Conservation (phyloP, 139 green algal genomes). For the Edaphochlamys debaryana region DNA sequence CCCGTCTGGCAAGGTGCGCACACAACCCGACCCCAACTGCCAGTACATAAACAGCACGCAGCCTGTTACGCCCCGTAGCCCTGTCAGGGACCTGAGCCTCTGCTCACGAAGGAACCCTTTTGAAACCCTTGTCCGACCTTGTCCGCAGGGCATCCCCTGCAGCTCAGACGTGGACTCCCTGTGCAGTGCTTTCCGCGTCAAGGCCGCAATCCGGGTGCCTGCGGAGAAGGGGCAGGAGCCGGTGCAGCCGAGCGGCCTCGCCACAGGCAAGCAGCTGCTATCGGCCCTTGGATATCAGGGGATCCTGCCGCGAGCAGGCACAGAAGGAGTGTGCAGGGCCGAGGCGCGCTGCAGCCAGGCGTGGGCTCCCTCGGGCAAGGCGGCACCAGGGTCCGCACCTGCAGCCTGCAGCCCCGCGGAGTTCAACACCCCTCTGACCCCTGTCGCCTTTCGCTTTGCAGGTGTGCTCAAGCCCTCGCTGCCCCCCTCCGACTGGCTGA, state of each 20-base stretch:
- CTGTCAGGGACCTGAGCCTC: neutral
- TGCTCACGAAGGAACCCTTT: neutral
- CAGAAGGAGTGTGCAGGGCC: neutral
- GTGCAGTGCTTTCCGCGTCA: neutral
- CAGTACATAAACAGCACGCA: no score
- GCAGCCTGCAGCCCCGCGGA: no score
- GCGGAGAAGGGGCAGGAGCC: neutral
- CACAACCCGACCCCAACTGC: no score
- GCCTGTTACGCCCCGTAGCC: no score
- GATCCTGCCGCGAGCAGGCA: neutral
- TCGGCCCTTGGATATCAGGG: neutral
- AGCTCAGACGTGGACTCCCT: neutral
- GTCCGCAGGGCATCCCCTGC: neutral
- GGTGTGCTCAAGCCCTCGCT: no score
- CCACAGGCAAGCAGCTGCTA: neutral
- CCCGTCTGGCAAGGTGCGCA: no score
- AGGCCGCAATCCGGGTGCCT: neutral
- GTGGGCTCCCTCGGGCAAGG: no score
- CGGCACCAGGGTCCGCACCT: no score
- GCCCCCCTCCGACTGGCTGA: no score
- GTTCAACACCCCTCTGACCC: no score
- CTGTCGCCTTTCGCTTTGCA: no score
- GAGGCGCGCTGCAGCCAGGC: neutral
- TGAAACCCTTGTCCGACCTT: neutral
- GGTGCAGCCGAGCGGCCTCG: neutral